Evolutionary conservation across 2,329 filamentous ascomycete species (phyloP), one percentile per base, ranked within the genome.

Genomic region (Botrytis sinoallii): DNA sequence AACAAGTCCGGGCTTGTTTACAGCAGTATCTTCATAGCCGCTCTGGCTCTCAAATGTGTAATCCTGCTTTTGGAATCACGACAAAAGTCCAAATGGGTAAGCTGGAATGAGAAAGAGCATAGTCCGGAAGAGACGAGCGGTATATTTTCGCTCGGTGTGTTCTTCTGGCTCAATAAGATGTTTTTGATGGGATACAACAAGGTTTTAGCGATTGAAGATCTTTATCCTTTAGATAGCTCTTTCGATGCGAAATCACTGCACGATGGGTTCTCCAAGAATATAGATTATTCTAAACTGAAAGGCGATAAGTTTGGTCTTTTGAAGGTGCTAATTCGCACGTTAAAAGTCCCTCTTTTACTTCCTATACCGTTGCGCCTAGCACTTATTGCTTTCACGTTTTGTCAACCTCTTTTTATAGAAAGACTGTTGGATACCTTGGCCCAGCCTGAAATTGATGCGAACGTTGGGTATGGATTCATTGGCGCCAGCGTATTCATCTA

Each of bases 91-190:
- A 59, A n/a, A 44, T 72, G 70, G 48, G 57, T 76, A 22, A 59
- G 38, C 18, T 70, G 66, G 32, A 32, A 65, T 25, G 64, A 76
- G n/a, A 44, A 59, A 25, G 22, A 67, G 18, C 42, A 46, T 20
- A 65, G 74, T 35, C 73, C 70, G 1, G 81, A 83, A 72, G 78
- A 80, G 32, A 80, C 78, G 8, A 79, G 77, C 40, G 78, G 81
- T 22, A 77, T 82, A 12, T 79, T 82, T 57, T 79, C 76, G 48
- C 77, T 79, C 14, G 77, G 79, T 29, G 73, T 82, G 25, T 81
- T 81, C 74, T 80, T 75, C 75, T 83, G 82, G 82, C 74, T 83
- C 1, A 82, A 82, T 65, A 69, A 73, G 18, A 70, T 83, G 7
- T 81, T 83, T 70, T 35, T 75, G 12, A 40, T 57, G 25, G 82